A percentile compares a stretch with the other conserved stretches of the same genome.
Conservation (phyloP, 2,329 filamentous ascomycete genomes). For the Pseudogymnoascus sp. region DNA sequence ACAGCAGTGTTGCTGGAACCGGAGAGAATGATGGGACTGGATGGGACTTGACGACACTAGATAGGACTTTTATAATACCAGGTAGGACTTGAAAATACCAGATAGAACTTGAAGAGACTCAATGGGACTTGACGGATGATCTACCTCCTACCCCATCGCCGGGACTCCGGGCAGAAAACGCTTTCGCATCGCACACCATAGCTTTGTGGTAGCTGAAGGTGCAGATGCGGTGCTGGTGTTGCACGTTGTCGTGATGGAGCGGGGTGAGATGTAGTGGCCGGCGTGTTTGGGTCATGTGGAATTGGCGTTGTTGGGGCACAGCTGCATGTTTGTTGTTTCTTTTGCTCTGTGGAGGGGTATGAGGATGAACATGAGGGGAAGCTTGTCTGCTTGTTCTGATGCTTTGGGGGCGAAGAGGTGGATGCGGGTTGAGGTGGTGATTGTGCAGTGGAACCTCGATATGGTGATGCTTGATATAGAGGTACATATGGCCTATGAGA, state of each 20-base stretch:
- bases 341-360: background rate
- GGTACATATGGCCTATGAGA: background rate
- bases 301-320: background rate
- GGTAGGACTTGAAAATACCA: background rate
- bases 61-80: background rate
- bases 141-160: background rate
- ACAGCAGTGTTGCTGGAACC: background rate
- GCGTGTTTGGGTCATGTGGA: background rate
- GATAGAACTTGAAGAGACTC: background rate
- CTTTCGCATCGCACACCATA: background rate
- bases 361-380: background rate
- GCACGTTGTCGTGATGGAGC: background rate
- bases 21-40: background rate
- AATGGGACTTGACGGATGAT: background rate
- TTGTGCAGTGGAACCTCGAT: background rate
- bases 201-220: background rate
- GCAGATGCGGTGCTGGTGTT: background rate
- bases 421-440: background rate
- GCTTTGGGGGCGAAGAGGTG: background rate
- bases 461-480: background rate
- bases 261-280: background rate
- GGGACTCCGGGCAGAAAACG: background rate
- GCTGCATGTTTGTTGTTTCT: background rate
- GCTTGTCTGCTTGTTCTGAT: background rate
- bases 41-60: background rate